Percentiles rank a stretch among this genome's conserved stretches.
These are phyloP conservation scores for Sporobolomyces roseus DNA, from an alignment of 768 basidiomycete genomes.

Conservation along the genomic window DNA sequence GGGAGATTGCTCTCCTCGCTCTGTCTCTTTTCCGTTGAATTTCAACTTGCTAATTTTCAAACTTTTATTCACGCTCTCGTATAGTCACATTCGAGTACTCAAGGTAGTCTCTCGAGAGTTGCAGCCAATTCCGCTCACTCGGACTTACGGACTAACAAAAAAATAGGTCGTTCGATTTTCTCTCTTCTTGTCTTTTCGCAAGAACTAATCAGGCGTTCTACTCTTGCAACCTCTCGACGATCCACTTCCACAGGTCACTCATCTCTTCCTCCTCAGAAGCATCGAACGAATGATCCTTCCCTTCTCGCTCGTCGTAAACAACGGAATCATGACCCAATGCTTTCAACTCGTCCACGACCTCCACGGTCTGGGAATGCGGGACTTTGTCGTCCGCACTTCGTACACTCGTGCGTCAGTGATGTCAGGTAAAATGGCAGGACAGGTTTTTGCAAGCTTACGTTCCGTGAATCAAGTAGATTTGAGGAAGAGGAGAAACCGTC, in stretches of 20 bases:
- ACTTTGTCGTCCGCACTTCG: conserved; percentile 42
- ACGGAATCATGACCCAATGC: conserved; percentile 8
- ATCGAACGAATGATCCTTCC: conserved; percentile 28
- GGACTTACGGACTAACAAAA: too few relatives aligned
- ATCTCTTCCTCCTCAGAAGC: conserved; percentile 17
- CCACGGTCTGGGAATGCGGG: conserved; percentile 22
- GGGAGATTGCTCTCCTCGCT: too few relatives aligned
- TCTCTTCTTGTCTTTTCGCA: not conserved
- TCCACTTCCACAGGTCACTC: conserved; percentile 18
- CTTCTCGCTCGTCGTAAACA: conserved; percentile 21
- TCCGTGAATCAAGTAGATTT: conserved; percentile 33
- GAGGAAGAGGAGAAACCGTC: conserved; percentile 18
- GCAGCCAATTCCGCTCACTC: too few relatives aligned
- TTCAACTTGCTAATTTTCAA: too few relatives aligned
- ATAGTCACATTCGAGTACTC: too few relatives aligned
- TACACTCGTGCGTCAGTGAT: too few relatives aligned
- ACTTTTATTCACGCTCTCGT: too few relatives aligned
- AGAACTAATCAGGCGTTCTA: too few relatives aligned
- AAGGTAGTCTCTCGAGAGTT: too few relatives aligned
- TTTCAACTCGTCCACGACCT: conserved; percentile 31
- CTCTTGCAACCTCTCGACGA: not conserved
- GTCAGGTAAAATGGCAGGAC: not conserved
- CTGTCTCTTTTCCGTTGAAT: too few relatives aligned
- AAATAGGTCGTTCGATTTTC: not conserved
- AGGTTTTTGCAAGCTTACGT: conserved; percentile 18